These are phyloP conservation scores for Rhodotorula sp. DNA, from an alignment of 1,284 basidiomycete species.

Conservation along the genomic window DNA sequence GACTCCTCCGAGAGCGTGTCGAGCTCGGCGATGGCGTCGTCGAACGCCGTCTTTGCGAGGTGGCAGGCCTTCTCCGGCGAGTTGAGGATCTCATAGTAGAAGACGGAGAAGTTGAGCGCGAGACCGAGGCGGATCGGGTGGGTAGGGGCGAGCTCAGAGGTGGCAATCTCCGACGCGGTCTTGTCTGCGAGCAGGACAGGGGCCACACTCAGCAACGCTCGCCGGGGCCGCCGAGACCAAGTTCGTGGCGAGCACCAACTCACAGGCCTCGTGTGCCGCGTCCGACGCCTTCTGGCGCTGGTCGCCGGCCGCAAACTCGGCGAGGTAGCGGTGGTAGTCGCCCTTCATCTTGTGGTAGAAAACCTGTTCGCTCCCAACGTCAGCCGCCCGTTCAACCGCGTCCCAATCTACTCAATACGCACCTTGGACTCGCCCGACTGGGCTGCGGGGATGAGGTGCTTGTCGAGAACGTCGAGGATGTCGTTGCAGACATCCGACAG, in stretches of 20 bases:
- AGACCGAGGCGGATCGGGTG: conserved; percentile 99
- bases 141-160: conserved; percentile 92
- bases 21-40: conserved; percentile 99
- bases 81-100: conserved; percentile 99
- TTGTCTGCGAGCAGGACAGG: conserved; percentile 59
- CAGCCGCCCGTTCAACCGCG: background rate
- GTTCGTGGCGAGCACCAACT: no score
- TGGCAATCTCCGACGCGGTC: conserved; percentile 96
- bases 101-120: conserved; percentile 99
- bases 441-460: conserved; percentile 98
- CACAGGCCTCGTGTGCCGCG: conserved; percentile 91
- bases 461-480: conserved; percentile 96
- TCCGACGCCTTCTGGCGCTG: conserved; percentile 88
- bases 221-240: no score
- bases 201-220: background rate
- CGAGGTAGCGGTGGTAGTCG: conserved; percentile 99
- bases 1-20: conserved; percentile 99
- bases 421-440: conserved; percentile 94
- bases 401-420: background rate
- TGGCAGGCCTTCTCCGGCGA: conserved; percentile 98
- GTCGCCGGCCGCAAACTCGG: conserved; percentile 98
- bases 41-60: conserved; percentile 99
- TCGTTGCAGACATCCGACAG: conserved; percentile 99
- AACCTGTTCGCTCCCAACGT: conserved; percentile 53
- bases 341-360: conserved; percentile 99